Percentiles rank a stretch among this genome's conserved stretches.
Evolutionary conservation across 2,329 filamentous ascomycete genomes (phyloP).

Genomic region (Mollisiaceae sp.): DNA sequence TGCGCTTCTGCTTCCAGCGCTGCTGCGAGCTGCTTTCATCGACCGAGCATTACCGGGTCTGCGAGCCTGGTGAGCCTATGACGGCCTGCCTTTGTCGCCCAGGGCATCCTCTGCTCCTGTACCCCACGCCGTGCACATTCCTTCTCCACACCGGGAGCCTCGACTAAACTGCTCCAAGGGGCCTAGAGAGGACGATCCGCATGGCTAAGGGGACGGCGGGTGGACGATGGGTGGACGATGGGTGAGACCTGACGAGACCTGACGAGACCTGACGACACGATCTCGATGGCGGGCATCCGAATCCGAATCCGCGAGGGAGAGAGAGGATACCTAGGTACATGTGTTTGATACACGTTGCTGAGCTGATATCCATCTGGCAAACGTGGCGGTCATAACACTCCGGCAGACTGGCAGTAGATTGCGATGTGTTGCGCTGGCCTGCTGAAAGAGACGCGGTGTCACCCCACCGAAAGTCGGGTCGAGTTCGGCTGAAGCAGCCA

Average conservation of each 20-base stretch:
- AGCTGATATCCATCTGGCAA: too few species aligned
- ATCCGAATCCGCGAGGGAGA: too few species aligned
- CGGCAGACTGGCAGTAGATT: too few species aligned
- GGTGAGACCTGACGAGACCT: too few species aligned
- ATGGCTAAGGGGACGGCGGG: too few species aligned
- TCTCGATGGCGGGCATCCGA: background rate
- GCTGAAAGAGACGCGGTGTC: background rate
- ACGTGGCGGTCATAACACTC: background rate
- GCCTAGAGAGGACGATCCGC: constrained; percentile 1
- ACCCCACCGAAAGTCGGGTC: background rate
- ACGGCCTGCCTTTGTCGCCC: constrained; percentile 2
- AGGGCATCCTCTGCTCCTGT: background rate
- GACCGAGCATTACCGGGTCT: background rate
- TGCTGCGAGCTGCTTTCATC: background rate
- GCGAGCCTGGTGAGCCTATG: background rate
- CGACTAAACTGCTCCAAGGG: constrained; percentile 7
- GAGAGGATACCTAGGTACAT: too few species aligned
- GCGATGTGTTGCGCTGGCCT: background rate
- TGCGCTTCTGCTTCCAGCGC: background rate
- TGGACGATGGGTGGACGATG: too few species aligned
- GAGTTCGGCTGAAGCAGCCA: background rate
- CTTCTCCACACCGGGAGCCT: constrained; percentile 4
- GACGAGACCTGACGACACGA: background rate
- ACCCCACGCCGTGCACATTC: constrained; percentile 8
- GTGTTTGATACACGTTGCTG: too few species aligned